These are phyloP conservation scores for Dissophora globulifera DNA, from an alignment of 192 early-diverging fungal species.

Conservation along the genomic window DNA sequence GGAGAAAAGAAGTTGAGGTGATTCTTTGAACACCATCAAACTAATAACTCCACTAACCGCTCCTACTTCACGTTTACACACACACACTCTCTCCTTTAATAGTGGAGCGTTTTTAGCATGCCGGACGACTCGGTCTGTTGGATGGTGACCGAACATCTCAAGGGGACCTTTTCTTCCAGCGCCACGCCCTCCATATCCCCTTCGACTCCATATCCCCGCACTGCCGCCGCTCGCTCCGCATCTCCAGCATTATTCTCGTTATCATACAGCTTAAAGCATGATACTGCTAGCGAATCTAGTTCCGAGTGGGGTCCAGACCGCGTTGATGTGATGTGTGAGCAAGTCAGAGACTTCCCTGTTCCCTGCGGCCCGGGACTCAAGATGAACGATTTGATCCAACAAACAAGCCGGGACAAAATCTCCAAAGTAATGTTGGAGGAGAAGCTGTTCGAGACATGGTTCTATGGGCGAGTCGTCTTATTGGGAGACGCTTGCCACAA, in stretches of 20 bases:
- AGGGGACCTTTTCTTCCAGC: not conserved
- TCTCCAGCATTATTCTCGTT: not conserved
- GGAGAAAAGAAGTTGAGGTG: too few relatives aligned
- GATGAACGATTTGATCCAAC: constrained; percentile 14
- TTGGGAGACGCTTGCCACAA: constrained; percentile 34
- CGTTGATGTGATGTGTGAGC: constrained; percentile 25
- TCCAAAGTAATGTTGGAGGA: constrained; percentile 36
- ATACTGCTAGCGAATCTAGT: not conserved
- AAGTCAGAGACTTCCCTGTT: constrained; percentile 22
- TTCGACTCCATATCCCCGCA: too few relatives aligned
- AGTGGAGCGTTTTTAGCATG: constrained; percentile 47
- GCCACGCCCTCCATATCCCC: not conserved
- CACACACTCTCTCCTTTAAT: not conserved
- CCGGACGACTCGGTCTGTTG: constrained; percentile 38
- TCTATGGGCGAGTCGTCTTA: constrained; percentile 14
- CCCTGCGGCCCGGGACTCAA: constrained; percentile 22
- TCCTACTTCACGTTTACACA: too few relatives aligned
- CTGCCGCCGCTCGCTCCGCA: constrained; percentile 1
- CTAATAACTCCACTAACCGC: too few relatives aligned
- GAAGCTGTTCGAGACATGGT: constrained; percentile 38
- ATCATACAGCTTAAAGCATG: not conserved
- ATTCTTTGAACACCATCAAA: too few relatives aligned
- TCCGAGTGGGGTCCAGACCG: constrained; percentile 17
- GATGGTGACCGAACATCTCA: constrained; percentile 34
- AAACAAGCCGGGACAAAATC: constrained; percentile 16